phyloP scores from a whole-genome alignment of 75 land plant genomes.

The Picea sitchensis region DNA sequence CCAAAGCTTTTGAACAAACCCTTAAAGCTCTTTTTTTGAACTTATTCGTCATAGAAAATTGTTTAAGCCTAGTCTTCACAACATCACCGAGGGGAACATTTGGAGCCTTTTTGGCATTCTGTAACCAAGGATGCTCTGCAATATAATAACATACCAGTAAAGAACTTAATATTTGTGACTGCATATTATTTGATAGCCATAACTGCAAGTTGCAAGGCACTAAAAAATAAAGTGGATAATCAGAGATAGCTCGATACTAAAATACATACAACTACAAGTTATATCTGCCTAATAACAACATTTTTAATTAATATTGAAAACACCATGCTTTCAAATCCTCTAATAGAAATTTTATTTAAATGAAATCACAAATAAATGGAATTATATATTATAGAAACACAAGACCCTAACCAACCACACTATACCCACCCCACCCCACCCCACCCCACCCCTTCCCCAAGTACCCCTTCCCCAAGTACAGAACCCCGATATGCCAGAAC shows the following conservation, averaged over 20 bases:
- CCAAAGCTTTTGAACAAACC: constrained; percentile 18
- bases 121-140: constrained; percentile 64
- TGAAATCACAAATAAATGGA: too few relatives aligned
- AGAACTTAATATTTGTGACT: background rate
- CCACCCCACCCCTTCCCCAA: too few relatives aligned
- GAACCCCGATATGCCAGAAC: too few relatives aligned
- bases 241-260: background rate
- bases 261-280: background rate
- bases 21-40: constrained; percentile 55
- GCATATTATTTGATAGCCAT: background rate
- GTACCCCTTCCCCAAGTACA: too few relatives aligned
- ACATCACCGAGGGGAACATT: constrained; percentile 71
- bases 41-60: constrained; percentile 58
- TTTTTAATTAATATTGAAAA: background rate
- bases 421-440: too few relatives aligned
- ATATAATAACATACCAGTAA: background rate
- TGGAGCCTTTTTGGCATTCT: constrained; percentile 57
- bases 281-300: background rate
- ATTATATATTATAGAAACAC: too few relatives aligned
- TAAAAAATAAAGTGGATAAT: background rate
- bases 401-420: too few relatives aligned
- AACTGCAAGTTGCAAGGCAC: background rate
- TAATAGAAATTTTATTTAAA: too few relatives aligned
- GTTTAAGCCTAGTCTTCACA: constrained; percentile 53
- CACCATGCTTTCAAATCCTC: too few relatives aligned